Evolutionary conservation across 305 asterid genomes (phyloP), one percentile per base, ranked within the genome.

Genomic region (Andrographis paniculata): DNA sequence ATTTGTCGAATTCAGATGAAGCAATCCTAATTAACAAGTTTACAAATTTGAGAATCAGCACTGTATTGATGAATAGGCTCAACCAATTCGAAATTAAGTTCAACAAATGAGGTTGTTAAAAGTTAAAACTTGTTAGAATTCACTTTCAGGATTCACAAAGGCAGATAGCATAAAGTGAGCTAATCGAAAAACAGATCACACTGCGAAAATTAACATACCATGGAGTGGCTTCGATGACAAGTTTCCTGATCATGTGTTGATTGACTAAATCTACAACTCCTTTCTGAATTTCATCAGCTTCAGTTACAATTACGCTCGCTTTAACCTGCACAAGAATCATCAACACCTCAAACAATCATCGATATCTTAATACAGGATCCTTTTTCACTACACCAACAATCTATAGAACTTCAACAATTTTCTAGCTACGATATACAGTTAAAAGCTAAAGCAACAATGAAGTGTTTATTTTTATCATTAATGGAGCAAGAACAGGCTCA

Each of bases 211-310:
- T 57, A 56, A 67, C 93, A 21, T 84, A 87, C 96, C 66, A 83
- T 15, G 93, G 85, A 44, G 65, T 55, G 42, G 87, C 78, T 73
- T 93, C 96, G 44, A 83, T 60, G 35, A 83, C 84, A 43, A 87
- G 91, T 72, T 74, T 83, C 58, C 46, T 58, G 36, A 76, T 69
- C 55, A 39, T 52, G 44, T 72, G 75, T 33, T 48, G 62, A 60
- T 76, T 70, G 50, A 87, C 76, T 33, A 87, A 63, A 69, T 78
- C 56, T 53, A 87, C 71, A 22, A 87, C 74, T 63, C 80, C 95
- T 23, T 64, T 74, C n/a, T 72, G 69, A 50, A 83, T 72, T 40
- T 76, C 69, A 59, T 73, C 73, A 48, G 84, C 79, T 72, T 80
- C 96, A 52, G 63, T 55, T 27, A 76, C 58, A 52, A 75, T 39